phyloP scores from a whole-genome alignment of 2,329 filamentous ascomycete genomes.

The Cladosporium sp. region DNA sequence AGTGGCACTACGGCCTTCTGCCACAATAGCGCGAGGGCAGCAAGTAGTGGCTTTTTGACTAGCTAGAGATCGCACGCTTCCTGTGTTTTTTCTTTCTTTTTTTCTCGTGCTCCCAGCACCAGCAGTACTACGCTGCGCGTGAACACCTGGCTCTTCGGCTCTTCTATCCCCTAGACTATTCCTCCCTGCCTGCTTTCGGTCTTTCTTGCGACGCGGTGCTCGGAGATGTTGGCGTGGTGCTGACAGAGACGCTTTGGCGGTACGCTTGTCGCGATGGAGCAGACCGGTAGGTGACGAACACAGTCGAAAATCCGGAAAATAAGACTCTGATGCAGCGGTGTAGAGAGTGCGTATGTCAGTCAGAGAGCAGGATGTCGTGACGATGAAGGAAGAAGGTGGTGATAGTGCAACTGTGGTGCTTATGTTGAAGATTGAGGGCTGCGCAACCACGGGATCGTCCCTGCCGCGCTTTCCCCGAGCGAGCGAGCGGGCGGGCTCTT shows the following conservation, averaged over 20 bases:
- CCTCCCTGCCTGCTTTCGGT: not conserved
- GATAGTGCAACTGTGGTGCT: not conserved
- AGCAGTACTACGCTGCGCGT: not conserved
- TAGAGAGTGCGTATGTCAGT: not conserved
- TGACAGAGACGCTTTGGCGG: not conserved
- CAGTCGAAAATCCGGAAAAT: not conserved
- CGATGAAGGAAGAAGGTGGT: not conserved
- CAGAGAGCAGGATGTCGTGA: not conserved
- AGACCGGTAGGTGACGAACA: not conserved
- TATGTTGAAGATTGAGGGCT: not conserved
- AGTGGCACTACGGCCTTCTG: conserved; percentile 20
- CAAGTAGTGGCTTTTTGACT: conserved; percentile 20
- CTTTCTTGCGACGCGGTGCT: not conserved
- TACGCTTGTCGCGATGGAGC: not conserved
- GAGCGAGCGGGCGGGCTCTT: not conserved
- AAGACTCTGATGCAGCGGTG: not conserved
- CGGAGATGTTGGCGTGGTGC: not conserved
- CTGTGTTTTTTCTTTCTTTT: conserved; percentile 1
- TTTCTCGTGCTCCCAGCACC: not conserved
- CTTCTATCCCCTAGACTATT: not conserved
- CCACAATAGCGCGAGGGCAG: conserved; percentile 17
- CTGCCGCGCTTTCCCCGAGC: conserved; percentile 4
- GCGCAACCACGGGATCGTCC: not conserved
- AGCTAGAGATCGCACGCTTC: conserved; percentile 18
- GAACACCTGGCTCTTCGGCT: not conserved